Evolutionary conservation across 2,329 filamentous ascomycete species (phyloP).

Genomic region (Coniella vitis): DNA sequence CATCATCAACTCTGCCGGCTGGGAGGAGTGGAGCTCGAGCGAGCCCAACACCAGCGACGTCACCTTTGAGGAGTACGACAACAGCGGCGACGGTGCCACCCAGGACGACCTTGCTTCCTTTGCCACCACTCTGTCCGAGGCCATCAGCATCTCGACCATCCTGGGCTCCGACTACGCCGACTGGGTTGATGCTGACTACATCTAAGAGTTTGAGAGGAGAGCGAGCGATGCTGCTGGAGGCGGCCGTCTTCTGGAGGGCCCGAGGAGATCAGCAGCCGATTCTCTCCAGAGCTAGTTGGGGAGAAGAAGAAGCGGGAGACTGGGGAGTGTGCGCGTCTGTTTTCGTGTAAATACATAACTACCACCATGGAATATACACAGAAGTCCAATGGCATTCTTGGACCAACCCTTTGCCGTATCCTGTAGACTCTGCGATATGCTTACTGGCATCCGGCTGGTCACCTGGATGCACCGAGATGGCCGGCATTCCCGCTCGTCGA

Average conservation of each 20-base stretch:
- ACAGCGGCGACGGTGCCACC: slow-evolving; percentile 41
- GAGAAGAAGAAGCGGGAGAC: too few relatives aligned
- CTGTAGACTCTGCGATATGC: too few relatives aligned
- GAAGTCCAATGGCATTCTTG: too few relatives aligned
- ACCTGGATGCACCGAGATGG: too few relatives aligned
- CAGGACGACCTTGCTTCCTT: slow-evolving; percentile 41
- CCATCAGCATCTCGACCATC: slow-evolving; percentile 28
- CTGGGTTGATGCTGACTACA: slow-evolving; percentile 14
- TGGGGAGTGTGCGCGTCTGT: too few relatives aligned
- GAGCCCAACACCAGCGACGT: slow-evolving; percentile 38
- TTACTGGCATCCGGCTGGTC: too few relatives aligned
- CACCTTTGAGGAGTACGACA: slow-evolving; percentile 46
- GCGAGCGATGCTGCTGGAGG: background rate
- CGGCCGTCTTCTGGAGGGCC: too few relatives aligned
- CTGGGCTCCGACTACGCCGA: slow-evolving; percentile 10
- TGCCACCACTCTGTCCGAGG: slow-evolving; percentile 27
- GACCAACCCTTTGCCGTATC: too few relatives aligned
- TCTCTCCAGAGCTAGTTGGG: too few relatives aligned
- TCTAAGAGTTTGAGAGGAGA: background rate
- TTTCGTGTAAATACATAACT: too few relatives aligned
- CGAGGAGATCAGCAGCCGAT: background rate
- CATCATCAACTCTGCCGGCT: slow-evolving; percentile 46
- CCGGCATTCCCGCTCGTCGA: too few relatives aligned
- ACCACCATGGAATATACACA: too few relatives aligned
- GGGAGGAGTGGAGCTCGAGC: slow-evolving; percentile 42